A percentile compares a stretch with the other conserved stretches of the same genome.
These are phyloP conservation scores for Gnomoniopsis sp. DNA, from an alignment of 2,329 filamentous ascomycete species.

Conservation along the genomic window DNA sequence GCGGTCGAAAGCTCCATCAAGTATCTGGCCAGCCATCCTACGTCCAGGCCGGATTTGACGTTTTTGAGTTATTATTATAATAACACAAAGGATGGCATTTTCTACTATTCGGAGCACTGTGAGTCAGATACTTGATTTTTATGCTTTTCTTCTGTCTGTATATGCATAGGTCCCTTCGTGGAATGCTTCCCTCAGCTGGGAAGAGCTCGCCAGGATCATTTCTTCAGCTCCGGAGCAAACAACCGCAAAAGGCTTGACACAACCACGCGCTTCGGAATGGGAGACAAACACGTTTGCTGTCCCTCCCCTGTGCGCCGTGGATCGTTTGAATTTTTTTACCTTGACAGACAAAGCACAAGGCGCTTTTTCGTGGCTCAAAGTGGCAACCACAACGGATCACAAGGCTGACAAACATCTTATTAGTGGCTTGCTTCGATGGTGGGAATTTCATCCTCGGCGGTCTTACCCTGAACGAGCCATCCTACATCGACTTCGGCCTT, in stretches of 20 bases:
- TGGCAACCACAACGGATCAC: slow-evolving; percentile 14
- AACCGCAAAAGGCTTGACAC: background rate
- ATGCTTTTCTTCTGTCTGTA: background rate
- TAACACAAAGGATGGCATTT: slow-evolving; percentile 29
- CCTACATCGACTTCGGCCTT: slow-evolving; percentile 73
- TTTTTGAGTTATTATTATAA: slow-evolving; percentile 62
- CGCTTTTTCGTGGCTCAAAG: background rate
- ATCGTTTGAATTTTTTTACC: background rate
- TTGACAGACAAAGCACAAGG: background rate
- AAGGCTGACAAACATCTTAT: slow-evolving; percentile 36
- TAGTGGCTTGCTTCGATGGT: slow-evolving; percentile 77
- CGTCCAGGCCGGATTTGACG: slow-evolving; percentile 64
- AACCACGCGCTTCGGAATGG: background rate
- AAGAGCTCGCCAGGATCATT: background rate
- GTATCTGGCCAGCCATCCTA: slow-evolving; percentile 67
- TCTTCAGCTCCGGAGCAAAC: background rate
- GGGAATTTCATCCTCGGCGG: slow-evolving; percentile 85
- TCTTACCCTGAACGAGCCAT: slow-evolving; percentile 59
- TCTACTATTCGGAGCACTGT: slow-evolving; percentile 45
- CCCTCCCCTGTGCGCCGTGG: background rate
- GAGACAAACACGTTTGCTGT: slow-evolving; percentile 2
- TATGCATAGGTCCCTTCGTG: background rate
- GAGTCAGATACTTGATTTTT: slow-evolving; percentile 23
- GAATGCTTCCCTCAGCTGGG: background rate
- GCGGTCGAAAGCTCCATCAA: slow-evolving; percentile 74